These are phyloP conservation scores for Immersiella caudata DNA, from an alignment of 495 filamentous ascomycete genomes.

Conservation along the genomic window DNA sequence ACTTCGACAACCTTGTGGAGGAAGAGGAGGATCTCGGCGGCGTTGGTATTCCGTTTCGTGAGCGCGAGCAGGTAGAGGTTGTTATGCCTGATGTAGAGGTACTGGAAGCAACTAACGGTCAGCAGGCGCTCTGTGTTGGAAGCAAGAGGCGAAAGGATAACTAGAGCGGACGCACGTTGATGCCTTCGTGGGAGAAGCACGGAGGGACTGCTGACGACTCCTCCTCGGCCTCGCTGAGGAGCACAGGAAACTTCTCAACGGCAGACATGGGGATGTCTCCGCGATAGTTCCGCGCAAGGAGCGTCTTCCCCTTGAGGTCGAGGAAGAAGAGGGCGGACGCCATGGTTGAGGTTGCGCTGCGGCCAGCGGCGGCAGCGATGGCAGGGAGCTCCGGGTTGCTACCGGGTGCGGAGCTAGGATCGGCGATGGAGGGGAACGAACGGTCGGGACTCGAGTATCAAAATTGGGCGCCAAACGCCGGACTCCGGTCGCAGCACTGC, in stretches of 20 bases:
- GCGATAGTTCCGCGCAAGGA: conserved; percentile 97
- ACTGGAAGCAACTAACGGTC: conserved; percentile 54
- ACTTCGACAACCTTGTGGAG: conserved; percentile 98
- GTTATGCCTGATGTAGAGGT: conserved; percentile 99
- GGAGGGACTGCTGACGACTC: conserved; percentile 96
- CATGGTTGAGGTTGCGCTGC: conserved; percentile 60
- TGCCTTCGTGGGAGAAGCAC: conserved; percentile 98
- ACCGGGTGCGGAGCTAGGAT: conserved; percentile 9
- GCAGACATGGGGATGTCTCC: conserved; percentile 99
- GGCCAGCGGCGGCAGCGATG: background rate
- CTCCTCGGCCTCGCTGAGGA: conserved; percentile 98
- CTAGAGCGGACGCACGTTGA: conserved; percentile 70
- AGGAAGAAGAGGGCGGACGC: conserved; percentile 98
- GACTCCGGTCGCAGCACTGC: background rate
- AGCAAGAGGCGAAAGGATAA: background rate
- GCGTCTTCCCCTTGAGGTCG: conserved; percentile 99
- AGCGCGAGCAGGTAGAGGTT: conserved; percentile 98
- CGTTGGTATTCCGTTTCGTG: conserved; percentile 98
- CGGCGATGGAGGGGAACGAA: background rate
- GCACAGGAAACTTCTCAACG: conserved; percentile 96
- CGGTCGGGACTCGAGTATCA: conserved; percentile 3
- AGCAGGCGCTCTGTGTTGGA: background rate
- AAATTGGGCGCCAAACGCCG: background rate
- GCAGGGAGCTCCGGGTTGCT: conserved; percentile 3
- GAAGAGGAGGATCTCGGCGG: conserved; percentile 96